phyloP scores from a whole-genome alignment of 345 rosid genomes.

The Cardamine resedifolia region DNA sequence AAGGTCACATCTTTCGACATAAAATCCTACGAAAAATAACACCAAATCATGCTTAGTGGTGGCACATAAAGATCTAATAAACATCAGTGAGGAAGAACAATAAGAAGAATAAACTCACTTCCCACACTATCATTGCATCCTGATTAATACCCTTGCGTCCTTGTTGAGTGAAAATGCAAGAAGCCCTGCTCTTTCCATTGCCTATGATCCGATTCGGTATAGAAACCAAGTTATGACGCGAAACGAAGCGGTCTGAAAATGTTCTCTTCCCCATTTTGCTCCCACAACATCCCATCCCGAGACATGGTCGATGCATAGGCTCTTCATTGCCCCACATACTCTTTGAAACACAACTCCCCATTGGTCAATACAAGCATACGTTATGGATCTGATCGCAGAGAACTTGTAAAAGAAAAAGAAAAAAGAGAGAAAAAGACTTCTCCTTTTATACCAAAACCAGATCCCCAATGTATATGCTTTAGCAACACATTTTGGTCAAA shows the following conservation, averaged over 20 bases:
- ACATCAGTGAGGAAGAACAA: slow-evolving; percentile 17
- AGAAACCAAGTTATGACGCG: slow-evolving; percentile 65
- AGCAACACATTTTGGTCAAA: slow-evolving; percentile 49
- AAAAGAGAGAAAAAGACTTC: slow-evolving; percentile 22
- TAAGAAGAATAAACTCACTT: slow-evolving; percentile 57
- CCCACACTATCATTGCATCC: slow-evolving; percentile 99
- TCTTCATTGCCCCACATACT: slow-evolving; percentile 81
- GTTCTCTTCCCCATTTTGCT: slow-evolving; percentile 69
- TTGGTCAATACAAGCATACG: slow-evolving; percentile 45
- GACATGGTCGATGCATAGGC: slow-evolving; percentile 49
- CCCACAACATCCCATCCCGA: slow-evolving; percentile 64
- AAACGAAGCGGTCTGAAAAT: slow-evolving; percentile 60
- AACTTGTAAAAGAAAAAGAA: slow-evolving; percentile 1
- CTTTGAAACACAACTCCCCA: slow-evolving; percentile 92
- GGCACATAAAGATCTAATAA: slow-evolving; percentile 14
- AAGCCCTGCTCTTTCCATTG: slow-evolving; percentile 80
- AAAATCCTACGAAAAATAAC: slow-evolving; percentile 63
- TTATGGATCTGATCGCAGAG: slow-evolving; percentile 39
- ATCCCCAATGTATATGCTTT: slow-evolving; percentile 43
- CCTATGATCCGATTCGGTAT: slow-evolving; percentile 71
- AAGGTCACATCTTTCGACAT: slow-evolving; percentile 83
- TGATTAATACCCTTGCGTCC: slow-evolving; percentile 98
- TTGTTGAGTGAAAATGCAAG: slow-evolving; percentile 96
- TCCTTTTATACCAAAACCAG: slow-evolving; percentile 40
- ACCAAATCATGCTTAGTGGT: slow-evolving; percentile 4